Percentiles rank a stretch among this genome's conserved stretches.
phyloP scores from a whole-genome alignment of 2,329 filamentous ascomycete species.

The Aspergillus sp. region DNA sequence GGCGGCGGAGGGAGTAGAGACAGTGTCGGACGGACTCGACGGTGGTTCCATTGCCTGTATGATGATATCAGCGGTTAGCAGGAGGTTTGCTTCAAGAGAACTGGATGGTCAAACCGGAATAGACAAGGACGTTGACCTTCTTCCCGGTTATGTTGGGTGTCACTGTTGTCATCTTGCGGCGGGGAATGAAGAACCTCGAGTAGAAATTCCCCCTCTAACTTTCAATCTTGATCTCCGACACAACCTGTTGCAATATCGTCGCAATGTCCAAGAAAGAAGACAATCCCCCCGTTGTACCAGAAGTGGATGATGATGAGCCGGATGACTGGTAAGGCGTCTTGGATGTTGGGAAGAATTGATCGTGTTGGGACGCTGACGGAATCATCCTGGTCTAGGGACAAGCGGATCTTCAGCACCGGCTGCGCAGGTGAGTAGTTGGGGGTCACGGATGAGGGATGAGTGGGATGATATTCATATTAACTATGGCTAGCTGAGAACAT shows the following conservation, averaged over 20 bases:
- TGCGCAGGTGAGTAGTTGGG: slow-evolving; percentile 64
- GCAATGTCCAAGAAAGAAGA: slow-evolving; percentile 58
- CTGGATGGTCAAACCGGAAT: slow-evolving; percentile 61
- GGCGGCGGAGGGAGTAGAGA: slow-evolving; percentile 75
- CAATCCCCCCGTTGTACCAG: slow-evolving; percentile 29
- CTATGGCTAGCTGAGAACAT: slow-evolving; percentile 68
- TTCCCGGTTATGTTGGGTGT: slow-evolving; percentile 53
- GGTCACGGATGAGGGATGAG: too few relatives aligned
- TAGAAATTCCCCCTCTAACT: too few relatives aligned
- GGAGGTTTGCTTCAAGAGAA: slow-evolving; percentile 18
- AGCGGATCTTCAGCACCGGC: slow-evolving; percentile 94
- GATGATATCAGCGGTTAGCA: slow-evolving; percentile 21
- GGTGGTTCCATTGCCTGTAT: slow-evolving; percentile 73
- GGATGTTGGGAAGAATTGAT: slow-evolving; percentile 6
- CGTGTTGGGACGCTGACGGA: slow-evolving; percentile 9
- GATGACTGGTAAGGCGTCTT: slow-evolving; percentile 75
- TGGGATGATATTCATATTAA: neutral
- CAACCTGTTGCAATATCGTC: neutral
- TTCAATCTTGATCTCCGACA: neutral
- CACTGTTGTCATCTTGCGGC: slow-evolving; percentile 26
- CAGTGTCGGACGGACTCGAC: slow-evolving; percentile 86
- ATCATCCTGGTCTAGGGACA: slow-evolving; percentile 64
- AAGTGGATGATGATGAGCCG: slow-evolving; percentile 74
- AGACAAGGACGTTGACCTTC: slow-evolving; percentile 85
- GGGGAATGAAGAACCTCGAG: slow-evolving; percentile 1